Conservation (phyloP, 2,329 filamentous ascomycete genomes). For the Chrysoporthe cubensis region DNA sequence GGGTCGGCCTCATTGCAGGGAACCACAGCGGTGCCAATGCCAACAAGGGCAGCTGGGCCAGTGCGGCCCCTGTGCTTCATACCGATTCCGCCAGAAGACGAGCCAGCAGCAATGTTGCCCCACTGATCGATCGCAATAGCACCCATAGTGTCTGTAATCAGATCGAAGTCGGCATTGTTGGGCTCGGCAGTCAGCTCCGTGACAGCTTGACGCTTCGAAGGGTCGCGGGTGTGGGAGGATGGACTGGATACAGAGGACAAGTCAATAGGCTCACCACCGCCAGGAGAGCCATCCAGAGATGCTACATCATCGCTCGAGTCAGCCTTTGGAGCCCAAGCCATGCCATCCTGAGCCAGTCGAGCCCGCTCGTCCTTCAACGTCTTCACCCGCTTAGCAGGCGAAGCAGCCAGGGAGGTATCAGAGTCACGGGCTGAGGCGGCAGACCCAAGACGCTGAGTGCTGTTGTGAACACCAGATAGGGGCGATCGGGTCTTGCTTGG, state of each 20-base stretch:
- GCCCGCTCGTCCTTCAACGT: conserved; percentile 10
- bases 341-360: not conserved
- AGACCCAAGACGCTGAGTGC: not conserved
- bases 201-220: conserved; percentile 12
- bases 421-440: not conserved
- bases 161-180: conserved; percentile 49
- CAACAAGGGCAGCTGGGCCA: conserved; percentile 90
- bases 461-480: conserved; percentile 4
- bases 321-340: conserved; percentile 3
- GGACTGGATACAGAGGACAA: not conserved
- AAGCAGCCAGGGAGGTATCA: not conserved
- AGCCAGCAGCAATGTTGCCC: conserved; percentile 90
- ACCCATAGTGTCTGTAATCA: conserved; percentile 89
- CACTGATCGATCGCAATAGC: conserved; percentile 88
- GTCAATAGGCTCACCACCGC: not conserved
- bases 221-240: not conserved
- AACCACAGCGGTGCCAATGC: conserved; percentile 88
- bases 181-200: conserved; percentile 26
- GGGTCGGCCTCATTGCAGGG: conserved; percentile 73
- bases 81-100: conserved; percentile 95
- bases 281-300: not conserved
- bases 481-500: conserved; percentile 23
- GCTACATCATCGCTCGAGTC: not conserved
- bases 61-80: conserved; percentile 96
- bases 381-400: conserved; percentile 25